Percentiles rank a stretch among this genome's conserved stretches.
Conservation (phyloP, 805 yeast species). For the Pichia rugopelliculosa region DNA sequence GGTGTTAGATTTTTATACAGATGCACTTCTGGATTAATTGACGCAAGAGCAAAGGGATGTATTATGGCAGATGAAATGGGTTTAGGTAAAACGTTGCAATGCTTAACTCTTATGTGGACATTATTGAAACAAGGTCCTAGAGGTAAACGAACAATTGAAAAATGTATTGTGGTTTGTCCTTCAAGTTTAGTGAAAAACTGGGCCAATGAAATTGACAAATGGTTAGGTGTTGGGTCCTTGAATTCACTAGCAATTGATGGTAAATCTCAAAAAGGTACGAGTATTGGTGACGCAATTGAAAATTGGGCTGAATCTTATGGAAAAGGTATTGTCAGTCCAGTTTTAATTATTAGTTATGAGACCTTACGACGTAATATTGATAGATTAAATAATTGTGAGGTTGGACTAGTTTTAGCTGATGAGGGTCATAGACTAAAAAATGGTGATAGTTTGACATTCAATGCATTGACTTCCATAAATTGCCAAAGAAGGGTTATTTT, state of each 20-base stretch:
- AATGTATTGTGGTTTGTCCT: constrained; percentile 91
- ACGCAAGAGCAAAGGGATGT: constrained; percentile 84
- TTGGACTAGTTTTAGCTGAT: constrained; percentile 81
- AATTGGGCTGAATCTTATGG: constrained; percentile 89
- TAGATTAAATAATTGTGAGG: constrained; percentile 63
- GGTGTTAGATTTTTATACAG: constrained; percentile 88
- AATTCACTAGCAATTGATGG: constrained; percentile 93
- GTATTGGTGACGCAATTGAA: constrained; percentile 57
- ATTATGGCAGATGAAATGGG: constrained; percentile 99
- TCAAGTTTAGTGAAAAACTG: constrained; percentile 89
- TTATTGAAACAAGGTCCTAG: constrained; percentile 82
- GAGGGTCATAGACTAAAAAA: constrained; percentile 81
- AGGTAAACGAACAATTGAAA: constrained; percentile 73
- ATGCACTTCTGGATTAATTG: constrained; percentile 83
- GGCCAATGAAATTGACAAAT: constrained; percentile 93
- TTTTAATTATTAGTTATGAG: constrained; percentile 88
- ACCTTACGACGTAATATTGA: constrained; percentile 82
- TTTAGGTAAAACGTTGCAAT: constrained; percentile 82
- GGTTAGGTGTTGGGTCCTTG: constrained; percentile 90
- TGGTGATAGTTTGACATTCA: constrained; percentile 88
- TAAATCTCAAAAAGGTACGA: constrained; percentile 63
- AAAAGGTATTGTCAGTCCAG: constrained; percentile 85
- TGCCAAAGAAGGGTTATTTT: constrained; percentile 86
- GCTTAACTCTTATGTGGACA: constrained; percentile 90
- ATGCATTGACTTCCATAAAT: constrained; percentile 73